These are phyloP conservation scores for Nicotiana rustica DNA, from an alignment of 305 asterid genomes.

Conservation along the genomic window DNA sequence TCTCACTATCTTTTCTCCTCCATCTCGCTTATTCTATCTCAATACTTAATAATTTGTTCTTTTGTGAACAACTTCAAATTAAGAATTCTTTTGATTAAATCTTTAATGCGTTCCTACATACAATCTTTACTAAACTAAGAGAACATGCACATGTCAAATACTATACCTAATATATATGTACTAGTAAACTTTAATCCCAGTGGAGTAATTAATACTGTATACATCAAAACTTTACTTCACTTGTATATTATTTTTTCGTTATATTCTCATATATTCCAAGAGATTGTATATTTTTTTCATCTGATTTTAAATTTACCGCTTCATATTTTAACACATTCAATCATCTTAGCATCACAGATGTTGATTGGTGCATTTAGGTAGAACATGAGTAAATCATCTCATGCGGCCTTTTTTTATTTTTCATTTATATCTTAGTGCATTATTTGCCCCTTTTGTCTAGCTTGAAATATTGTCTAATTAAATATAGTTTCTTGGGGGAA, in stretches of 20 bases:
- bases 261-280: not conserved
- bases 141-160: not conserved
- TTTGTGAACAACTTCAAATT: too few species aligned
- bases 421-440: not conserved
- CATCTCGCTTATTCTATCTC: too few species aligned
- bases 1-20: too few species aligned
- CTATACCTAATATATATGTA: not conserved
- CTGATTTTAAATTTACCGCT: not conserved
- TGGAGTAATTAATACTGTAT: not conserved
- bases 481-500: too few species aligned
- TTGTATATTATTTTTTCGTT: too few species aligned
- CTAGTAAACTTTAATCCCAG: not conserved
- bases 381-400: not conserved
- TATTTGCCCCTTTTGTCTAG: not conserved
- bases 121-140: not conserved
- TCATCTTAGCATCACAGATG: not conserved
- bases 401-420: not conserved
- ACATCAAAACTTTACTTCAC: too few species aligned
- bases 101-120: not conserved
- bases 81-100: not conserved
- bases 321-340: not conserved
- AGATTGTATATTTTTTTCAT: too few species aligned
- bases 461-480: too few species aligned
- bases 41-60: too few species aligned
- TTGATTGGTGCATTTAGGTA: not conserved